Conservation (phyloP, 371 early-diverging fungal genomes). For the Nematocida ironsii region DNA sequence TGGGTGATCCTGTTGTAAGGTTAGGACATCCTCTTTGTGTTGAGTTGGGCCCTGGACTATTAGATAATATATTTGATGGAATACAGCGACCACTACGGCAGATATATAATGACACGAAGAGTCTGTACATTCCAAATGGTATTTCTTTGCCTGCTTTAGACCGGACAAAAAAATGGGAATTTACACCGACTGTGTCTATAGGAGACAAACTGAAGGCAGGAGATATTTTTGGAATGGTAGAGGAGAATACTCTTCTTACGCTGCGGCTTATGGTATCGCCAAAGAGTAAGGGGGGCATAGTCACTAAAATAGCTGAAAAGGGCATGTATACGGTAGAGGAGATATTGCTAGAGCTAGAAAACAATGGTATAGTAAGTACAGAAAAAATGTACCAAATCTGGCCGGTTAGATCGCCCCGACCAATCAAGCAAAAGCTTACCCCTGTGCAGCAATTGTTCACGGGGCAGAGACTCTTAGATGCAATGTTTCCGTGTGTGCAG, state of each 20-base stretch:
- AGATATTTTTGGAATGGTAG: slow-evolving; percentile 89
- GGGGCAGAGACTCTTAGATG: slow-evolving; percentile 97
- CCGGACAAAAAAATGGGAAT: slow-evolving; percentile 84
- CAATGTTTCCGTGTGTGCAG: slow-evolving; percentile 98
- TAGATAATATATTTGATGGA: slow-evolving; percentile 97
- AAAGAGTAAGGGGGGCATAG: slow-evolving; percentile 84
- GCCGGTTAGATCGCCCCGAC: slow-evolving; percentile 97
- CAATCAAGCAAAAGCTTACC: slow-evolving; percentile 87
- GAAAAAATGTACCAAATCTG: slow-evolving; percentile 85
- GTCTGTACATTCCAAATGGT: slow-evolving; percentile 98
- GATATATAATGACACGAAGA: slow-evolving; percentile 83
- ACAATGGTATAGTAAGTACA: slow-evolving; percentile 77
- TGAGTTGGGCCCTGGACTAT: slow-evolving; percentile 96
- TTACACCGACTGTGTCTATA: slow-evolving; percentile 80
- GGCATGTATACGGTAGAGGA: slow-evolving; percentile 88
- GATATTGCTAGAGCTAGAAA: slow-evolving; percentile 87
- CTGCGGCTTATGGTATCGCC: slow-evolving; percentile 82
- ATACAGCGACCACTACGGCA: slow-evolving; percentile 97
- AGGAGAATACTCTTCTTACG: slow-evolving; percentile 88
- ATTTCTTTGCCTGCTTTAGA: slow-evolving; percentile 91
- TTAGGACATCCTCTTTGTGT: slow-evolving; percentile 96
- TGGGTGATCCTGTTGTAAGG: slow-evolving; percentile 93
- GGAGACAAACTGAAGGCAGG: slow-evolving; percentile 94
- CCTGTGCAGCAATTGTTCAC: slow-evolving; percentile 93
- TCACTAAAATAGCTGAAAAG: slow-evolving; percentile 86